Percentiles rank a stretch among this genome's conserved stretches.
phyloP scores from a whole-genome alignment of 805 yeast genomes.

The Wickerhamomyces chaumierensis region DNA sequence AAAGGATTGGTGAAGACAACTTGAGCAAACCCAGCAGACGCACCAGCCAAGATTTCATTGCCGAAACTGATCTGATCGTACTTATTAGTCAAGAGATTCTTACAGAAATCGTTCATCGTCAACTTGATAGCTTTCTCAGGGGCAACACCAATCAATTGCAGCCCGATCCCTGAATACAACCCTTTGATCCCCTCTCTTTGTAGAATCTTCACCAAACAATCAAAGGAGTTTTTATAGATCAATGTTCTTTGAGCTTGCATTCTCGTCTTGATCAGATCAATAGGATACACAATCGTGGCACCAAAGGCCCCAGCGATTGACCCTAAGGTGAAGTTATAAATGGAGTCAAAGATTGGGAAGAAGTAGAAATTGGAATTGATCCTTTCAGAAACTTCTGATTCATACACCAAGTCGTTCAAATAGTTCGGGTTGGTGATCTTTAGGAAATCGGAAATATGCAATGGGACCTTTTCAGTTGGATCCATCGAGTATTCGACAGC shows the following conservation, averaged over 20 bases:
- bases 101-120: constrained; percentile 82
- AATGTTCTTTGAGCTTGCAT: constrained; percentile 89
- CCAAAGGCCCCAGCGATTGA: constrained; percentile 97
- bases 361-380: constrained; percentile 26
- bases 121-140: constrained; percentile 97
- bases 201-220: constrained; percentile 74
- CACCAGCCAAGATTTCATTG: constrained; percentile 81
- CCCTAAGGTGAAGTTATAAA: constrained; percentile 81
- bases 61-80: constrained; percentile 36
- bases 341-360: constrained; percentile 70
- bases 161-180: constrained; percentile 83
- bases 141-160: constrained; percentile 94
- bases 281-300: constrained; percentile 96
- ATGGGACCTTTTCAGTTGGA: background rate
- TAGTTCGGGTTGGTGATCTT: constrained; percentile 30
- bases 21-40: constrained; percentile 93
- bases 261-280: constrained; percentile 90
- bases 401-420: constrained; percentile 16
- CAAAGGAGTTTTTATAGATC: constrained; percentile 68
- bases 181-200: constrained; percentile 74
- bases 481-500: background rate
- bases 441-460: constrained; percentile 27
- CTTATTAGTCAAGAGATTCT: constrained; percentile 55
- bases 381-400: constrained; percentile 7
- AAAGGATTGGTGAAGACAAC: constrained; percentile 93